Base-by-base conservation (phyloP, 768 basidiomycete species). In the Porphyrellus cyaneotinctus region DNA sequence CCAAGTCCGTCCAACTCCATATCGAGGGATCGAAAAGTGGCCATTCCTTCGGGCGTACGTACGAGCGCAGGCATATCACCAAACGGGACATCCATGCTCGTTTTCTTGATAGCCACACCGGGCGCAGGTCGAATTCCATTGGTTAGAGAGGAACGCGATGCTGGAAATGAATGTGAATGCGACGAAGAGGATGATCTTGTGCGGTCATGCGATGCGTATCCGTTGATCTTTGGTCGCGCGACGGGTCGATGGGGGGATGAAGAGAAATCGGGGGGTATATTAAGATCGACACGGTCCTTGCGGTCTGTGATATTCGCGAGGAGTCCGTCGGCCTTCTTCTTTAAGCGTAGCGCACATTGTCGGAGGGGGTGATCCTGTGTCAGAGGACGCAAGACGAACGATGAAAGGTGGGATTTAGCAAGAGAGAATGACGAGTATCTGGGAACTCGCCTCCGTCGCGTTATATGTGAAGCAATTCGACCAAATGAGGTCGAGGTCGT, bases 401-500 rank as follows among this genome's bases (percentile, higher is more conserved):
- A 49, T 20, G 31, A 12, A 44, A 47, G 15, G 22, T 15, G n/a
- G 11, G 11, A 22, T 22, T 56, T 22, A 52, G 42, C 18, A 15
- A 33, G 33, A 42, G 48, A 36, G 23, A 44, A n/a, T 14, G 39
- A 37, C 5, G 17, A 42, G 23, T 9, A 38, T 22, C 14, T 24
- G n/a, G 23, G 41, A n/a, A 78, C 87, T 54, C 60, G 92, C 95
- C 75, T 93, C 88, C 12, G 85, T 80, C 17, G 90, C 86, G 69
- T 99, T 99, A 70, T 98, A 98, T 6, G 80, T 84, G 57, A 87
- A 81, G 70, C 95, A 97, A 59, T 98, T 99, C 42, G 84, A 83
- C 97, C 97, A 99, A 59, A 99, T 97, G 56, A 97, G 81, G 59
- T 95, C 91, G 38, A 99, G 75, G 72, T 99, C 97, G 53, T 90